Base-by-base conservation (phyloP, 1,284 basidiomycete genomes). In the Microstroma glucosiphilum region DNA sequence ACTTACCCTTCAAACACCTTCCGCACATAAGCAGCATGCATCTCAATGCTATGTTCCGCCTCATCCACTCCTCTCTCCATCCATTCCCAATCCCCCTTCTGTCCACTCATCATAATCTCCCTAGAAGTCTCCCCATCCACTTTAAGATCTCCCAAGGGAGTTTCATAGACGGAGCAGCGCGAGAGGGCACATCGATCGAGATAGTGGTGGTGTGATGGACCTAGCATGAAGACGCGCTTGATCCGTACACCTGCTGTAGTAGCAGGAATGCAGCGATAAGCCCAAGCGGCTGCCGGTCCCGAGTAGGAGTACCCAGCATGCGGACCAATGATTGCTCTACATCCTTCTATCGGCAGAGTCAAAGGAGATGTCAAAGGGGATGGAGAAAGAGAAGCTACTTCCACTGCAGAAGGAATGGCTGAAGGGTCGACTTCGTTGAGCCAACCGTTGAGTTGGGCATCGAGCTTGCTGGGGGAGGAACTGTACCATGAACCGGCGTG, bases 271-370 rank as follows among this genome's bases (percentile, higher is more conserved):
- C 86, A 86, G 75, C 86, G 88, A 80, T 98, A 99, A 0, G 94
- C 94, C 89, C 91, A 97, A 1, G 92, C 96, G 0, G 96, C 94
- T 1, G 92, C 84, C 6, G 87, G 87, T 25, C 96, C 96, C 61
- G 92, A 96, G 80, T 96, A 98, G 1, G 87, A 85, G 80, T 94
- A 97, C 3, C 96, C 96, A 0, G 96, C 96, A 80, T 99, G 96
- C 91, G 96, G 96, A n/a, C 89, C 93, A 62, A 99, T 96, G 76
- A 98, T 85, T 9, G 92, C 30, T 37, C 9, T 37, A 37, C 30
- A 37, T 9, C 30, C 30, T 37, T 37, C 30, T 94, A 80, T 91
- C 94, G 76, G 88, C 90, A 13, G 86, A 85, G 43, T 81, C 73
- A 61, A 94, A 83, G 0, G 93, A 92, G 37, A 85, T 84, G 0